phyloP scores from a whole-genome alignment of 179 eudicot species.

The Corrigiola litoralis region DNA sequence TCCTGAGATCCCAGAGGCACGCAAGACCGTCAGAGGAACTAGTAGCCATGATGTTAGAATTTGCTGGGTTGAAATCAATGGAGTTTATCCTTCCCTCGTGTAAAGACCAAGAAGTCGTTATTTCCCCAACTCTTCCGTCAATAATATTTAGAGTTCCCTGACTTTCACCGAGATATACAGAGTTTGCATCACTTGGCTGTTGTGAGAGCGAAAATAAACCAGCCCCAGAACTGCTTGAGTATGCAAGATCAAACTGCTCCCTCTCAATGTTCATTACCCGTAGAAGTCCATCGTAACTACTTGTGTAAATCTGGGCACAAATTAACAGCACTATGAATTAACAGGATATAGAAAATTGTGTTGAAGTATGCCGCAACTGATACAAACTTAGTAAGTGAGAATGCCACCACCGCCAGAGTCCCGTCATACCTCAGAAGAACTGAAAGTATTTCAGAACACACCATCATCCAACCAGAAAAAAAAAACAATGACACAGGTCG shows the following conservation, averaged over 20 bases:
- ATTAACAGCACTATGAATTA: neutral
- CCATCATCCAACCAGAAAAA: neutral
- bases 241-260: constrained; percentile 47
- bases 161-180: constrained; percentile 66
- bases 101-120: constrained; percentile 41
- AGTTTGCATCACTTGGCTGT: constrained; percentile 43
- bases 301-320: constrained; percentile 56
- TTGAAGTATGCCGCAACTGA: neutral
- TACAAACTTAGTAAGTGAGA: too few species aligned
- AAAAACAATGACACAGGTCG: neutral
- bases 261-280: constrained; percentile 73
- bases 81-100: constrained; percentile 68
- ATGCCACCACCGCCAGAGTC: neutral
- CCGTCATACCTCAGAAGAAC: too few species aligned
- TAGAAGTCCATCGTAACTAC: constrained; percentile 66
- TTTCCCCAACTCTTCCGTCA: constrained; percentile 57
- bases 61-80: constrained; percentile 53
- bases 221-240: constrained; percentile 38
- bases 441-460: too few species aligned
- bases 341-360: neutral
- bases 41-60: constrained; percentile 60
- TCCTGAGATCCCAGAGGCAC: constrained; percentile 83
- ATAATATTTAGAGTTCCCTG: constrained; percentile 45
- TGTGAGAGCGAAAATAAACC: constrained; percentile 49
- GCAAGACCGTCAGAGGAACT: constrained; percentile 71